phyloP scores from a whole-genome alignment of 1,284 basidiomycete genomes.

The Pyrrhoderma noxium region DNA sequence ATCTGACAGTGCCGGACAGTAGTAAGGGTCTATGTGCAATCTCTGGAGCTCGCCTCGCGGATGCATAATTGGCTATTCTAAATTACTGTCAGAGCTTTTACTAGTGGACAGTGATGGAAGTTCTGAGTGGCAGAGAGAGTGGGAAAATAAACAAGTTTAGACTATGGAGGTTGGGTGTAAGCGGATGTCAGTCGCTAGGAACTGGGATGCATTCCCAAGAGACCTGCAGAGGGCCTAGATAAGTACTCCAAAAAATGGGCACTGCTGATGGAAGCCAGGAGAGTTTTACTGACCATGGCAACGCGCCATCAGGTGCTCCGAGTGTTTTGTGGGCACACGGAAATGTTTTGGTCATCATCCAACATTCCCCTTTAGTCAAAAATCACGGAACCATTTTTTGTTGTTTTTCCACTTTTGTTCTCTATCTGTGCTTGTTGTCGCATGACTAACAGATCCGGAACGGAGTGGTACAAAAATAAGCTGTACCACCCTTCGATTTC shows the following conservation, averaged over 20 bases:
- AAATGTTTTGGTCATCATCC: too few relatives aligned
- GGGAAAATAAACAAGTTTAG: neutral
- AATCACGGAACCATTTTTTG: too few relatives aligned
- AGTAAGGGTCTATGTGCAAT: slow-evolving; percentile 18
- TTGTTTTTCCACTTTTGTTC: too few relatives aligned
- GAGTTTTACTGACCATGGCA: neutral
- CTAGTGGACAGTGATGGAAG: neutral
- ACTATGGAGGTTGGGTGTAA: neutral
- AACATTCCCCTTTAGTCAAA: too few relatives aligned
- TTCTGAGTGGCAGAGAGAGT: neutral
- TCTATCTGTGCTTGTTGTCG: too few relatives aligned
- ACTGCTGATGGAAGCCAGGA: slow-evolving; percentile 5
- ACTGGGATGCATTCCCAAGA: neutral
- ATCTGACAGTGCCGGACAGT: slow-evolving; percentile 12
- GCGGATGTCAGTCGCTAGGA: slow-evolving; percentile 5
- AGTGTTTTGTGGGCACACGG: too few relatives aligned
- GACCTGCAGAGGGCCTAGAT: neutral
- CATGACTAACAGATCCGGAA: too few relatives aligned
- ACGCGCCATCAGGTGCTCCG: neutral
- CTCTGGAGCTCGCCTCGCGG: slow-evolving; percentile 11
- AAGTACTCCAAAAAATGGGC: neutral
- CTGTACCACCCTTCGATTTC: too few relatives aligned
- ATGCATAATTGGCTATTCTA: neutral
- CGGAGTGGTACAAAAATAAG: too few relatives aligned
- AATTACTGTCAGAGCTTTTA: too few relatives aligned